Evolutionary conservation across 129 eudicot genomes (phyloP).

Genomic region (Rutidosis leptorrhynchoides): DNA sequence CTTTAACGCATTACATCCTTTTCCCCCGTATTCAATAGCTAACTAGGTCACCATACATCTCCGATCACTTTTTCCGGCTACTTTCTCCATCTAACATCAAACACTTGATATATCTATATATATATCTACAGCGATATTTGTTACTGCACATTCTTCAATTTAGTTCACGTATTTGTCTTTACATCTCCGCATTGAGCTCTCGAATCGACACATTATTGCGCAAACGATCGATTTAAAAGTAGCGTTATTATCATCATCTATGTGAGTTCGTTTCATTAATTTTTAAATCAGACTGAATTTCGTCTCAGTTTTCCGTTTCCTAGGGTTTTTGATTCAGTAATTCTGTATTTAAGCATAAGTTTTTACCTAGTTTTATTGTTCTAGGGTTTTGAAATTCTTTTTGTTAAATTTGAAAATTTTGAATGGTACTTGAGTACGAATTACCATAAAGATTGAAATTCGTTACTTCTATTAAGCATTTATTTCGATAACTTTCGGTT

Average conservation of each 20-base stretch:
- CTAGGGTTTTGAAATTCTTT: constrained; percentile 35
- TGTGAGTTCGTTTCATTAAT: no score
- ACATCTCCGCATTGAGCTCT: no score
- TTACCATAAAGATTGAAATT: not conserved
- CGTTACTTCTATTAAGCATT: not conserved
- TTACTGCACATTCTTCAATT: not conserved
- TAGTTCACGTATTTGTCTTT: no score
- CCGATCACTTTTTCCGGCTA: not conserved
- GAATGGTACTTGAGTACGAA: not conserved
- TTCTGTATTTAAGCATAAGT: not conserved
- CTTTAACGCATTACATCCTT: not conserved
- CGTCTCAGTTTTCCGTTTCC: no score
- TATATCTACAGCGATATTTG: no score
- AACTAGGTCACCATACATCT: not conserved
- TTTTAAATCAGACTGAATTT: no score
- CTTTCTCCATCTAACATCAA: not conserved
- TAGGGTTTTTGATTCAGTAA: constrained; percentile 15
- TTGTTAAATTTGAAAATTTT: not conserved
- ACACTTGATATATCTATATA: not conserved
- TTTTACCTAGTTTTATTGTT: constrained; percentile 17
- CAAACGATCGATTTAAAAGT: no score
- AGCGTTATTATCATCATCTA: no score
- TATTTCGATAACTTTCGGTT: not conserved
- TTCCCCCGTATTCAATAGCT: not conserved
- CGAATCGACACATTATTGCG: no score